phyloP scores from a whole-genome alignment of 2,329 filamentous ascomycete species.

The Arthrobotrys conoides region DNA sequence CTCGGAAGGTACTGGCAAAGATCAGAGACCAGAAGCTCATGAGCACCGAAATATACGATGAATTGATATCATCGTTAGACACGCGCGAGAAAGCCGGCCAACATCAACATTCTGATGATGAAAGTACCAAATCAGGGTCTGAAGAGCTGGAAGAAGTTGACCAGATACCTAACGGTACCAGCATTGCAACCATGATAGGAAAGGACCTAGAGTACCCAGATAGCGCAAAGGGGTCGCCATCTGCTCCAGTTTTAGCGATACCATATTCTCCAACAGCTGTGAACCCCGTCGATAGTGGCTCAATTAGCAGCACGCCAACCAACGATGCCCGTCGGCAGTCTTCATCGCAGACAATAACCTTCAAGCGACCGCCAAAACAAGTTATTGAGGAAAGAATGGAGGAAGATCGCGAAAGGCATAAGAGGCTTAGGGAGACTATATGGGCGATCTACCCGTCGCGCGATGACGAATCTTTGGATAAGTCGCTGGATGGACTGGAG shows the following conservation, averaged over 20 bases:
- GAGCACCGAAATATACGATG: slow-evolving; percentile 17
- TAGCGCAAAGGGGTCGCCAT: slow-evolving; percentile 51
- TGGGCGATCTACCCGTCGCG: slow-evolving; percentile 83
- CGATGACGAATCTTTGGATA: slow-evolving; percentile 68
- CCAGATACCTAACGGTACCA: slow-evolving; percentile 54
- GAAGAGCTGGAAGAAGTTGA: slow-evolving; percentile 62
- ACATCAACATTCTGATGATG: slow-evolving; percentile 83
- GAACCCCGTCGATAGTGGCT: slow-evolving; percentile 62
- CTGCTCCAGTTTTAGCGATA: slow-evolving; percentile 60
- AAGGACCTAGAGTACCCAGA: slow-evolving; percentile 53
- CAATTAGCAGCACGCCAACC: slow-evolving; percentile 53
- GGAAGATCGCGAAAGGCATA: slow-evolving; percentile 95
- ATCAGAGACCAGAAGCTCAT: slow-evolving; percentile 60
- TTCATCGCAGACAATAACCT: slow-evolving; percentile 49
- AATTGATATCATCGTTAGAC: slow-evolving; percentile 66
- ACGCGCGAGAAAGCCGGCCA: slow-evolving; percentile 78
- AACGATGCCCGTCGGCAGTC: slow-evolving; percentile 47
- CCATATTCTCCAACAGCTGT: slow-evolving; percentile 62
- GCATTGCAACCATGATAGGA: slow-evolving; percentile 45
- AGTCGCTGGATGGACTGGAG: slow-evolving; percentile 48
- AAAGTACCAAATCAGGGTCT: slow-evolving; percentile 69
- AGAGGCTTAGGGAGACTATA: slow-evolving; percentile 88
- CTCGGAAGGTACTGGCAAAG: slow-evolving; percentile 76
- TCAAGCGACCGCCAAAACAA: slow-evolving; percentile 66
- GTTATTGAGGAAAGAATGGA: slow-evolving; percentile 97